Base-by-base conservation (phyloP, 768 basidiomycete species). In the Leccinum arenicola region DNA sequence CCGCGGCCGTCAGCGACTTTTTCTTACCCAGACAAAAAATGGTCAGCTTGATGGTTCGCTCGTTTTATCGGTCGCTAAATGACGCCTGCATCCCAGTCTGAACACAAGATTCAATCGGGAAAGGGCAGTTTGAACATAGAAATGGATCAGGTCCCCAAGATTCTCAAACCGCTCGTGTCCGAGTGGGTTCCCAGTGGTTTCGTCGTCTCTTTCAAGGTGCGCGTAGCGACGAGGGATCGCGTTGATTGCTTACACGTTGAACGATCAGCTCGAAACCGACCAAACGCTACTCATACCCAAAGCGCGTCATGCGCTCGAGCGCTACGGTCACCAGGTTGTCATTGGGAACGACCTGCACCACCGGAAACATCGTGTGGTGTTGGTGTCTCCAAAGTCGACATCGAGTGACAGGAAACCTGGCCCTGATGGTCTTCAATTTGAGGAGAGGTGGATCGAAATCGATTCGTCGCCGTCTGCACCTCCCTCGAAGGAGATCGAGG, bases 81-180 rank as follows among this genome's bases (percentile, higher is more conserved):
- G 33, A 25, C 31, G 14, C 43, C 8, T 17, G 31, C 53, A 38
- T 31, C 9, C 31, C 67, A 97, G 96, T 89, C 93, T 1, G 94
- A 93, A 75, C 97, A 99, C 76, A 99, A 99, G 77, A 98, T 99
- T 38, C 96, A 98, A 69, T 97, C 95, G 1, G 92, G 93, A 29
- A 95, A 96, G 70, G 96, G 95, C 2, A 95, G 88, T 64, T 77
- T 98, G 25, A 84, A 85, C 50, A 91, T 98, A 57, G 95, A 98
- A 73, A 99, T 98, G 97, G 97, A 99, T 69, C 95, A 98, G 72
- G 95, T 98, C 0, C 97, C 97, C 8, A 99, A 99, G 75, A 88
- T 98, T 36, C 77, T 99, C 50, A 91, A 92, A 72, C 90, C 94
- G 0, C 78, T 99, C 76, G 95, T 98, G 7, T 86, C 89, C 49